Conservation (phyloP, 2,329 filamentous ascomycete species). For the Fusarium buharicum region DNA sequence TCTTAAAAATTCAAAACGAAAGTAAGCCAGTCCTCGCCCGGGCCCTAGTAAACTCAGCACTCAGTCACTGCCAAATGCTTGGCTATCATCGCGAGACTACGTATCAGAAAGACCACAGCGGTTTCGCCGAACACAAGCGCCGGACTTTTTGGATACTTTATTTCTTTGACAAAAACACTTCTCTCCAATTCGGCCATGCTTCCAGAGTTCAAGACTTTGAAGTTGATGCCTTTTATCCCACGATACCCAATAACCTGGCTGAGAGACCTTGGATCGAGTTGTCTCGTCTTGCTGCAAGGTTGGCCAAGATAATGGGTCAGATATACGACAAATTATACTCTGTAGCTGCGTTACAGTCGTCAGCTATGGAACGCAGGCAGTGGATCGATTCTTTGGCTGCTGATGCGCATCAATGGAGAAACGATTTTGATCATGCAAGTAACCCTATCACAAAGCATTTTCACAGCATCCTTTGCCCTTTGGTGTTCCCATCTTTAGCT, state of each 20-base stretch:
- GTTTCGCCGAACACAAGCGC: conserved; percentile 15
- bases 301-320: conserved; percentile 24
- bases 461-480: neutral
- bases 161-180: conserved; percentile 31
- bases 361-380: conserved; percentile 11
- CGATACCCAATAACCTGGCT: neutral
- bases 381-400: conserved; percentile 14
- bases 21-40: conserved; percentile 21
- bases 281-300: conserved; percentile 18
- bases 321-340: conserved; percentile 33
- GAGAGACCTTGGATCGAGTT: conserved; percentile 26
- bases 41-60: conserved; percentile 21
- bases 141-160: conserved; percentile 37
- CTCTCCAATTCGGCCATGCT: conserved; percentile 25
- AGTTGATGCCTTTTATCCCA: conserved; percentile 23
- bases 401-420: conserved; percentile 25
- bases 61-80: conserved; percentile 36
- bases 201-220: conserved; percentile 36
- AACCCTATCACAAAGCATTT: too few species aligned
- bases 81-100: conserved; percentile 35
- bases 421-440: conserved; percentile 19
- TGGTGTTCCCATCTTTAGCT: neutral
- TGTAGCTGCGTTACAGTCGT: conserved; percentile 3
- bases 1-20: conserved; percentile 29
- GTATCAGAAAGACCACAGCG: conserved; percentile 20